Percentiles rank a stretch among this genome's conserved stretches.
phyloP scores from a whole-genome alignment of 2,329 filamentous ascomycete genomes.

The Colletotrichum magnum region DNA sequence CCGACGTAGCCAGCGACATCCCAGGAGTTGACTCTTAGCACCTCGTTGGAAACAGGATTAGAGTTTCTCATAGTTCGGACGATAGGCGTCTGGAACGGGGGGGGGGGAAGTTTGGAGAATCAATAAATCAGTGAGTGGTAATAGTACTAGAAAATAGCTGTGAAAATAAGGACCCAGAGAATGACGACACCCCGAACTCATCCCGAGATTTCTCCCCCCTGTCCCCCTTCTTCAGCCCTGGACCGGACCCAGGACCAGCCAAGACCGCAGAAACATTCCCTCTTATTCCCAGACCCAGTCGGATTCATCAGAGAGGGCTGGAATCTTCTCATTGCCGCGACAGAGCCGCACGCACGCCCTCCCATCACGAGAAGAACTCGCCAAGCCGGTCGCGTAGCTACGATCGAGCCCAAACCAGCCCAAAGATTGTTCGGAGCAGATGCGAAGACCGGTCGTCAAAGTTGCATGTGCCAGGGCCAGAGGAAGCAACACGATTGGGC shows the following conservation, averaged over 20 bases:
- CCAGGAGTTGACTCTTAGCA: too few relatives aligned
- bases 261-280: constrained; percentile 32
- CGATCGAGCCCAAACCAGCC: too few relatives aligned
- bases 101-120: neutral
- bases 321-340: neutral
- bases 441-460: neutral
- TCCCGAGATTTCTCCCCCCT: constrained; percentile 39
- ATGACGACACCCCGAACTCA: constrained; percentile 39
- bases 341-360: constrained; percentile 16
- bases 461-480: neutral
- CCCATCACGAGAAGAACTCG: neutral
- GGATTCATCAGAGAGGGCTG: too few relatives aligned
- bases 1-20: constrained; percentile 24
- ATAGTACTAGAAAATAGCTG: neutral
- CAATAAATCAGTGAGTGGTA: neutral
- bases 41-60: too few relatives aligned
- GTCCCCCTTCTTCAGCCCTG: constrained; percentile 31
- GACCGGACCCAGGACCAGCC: neutral
- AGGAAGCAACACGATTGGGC: constrained; percentile 23
- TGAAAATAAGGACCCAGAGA: neutral
- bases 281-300: constrained; percentile 39
- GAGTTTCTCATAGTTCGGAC: neutral
- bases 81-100: neutral
- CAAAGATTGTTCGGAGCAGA: neutral
- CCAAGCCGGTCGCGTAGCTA: too few relatives aligned